Evolutionary conservation across 768 basidiomycete species (phyloP).

Genomic region (Psilocybe cubensis): DNA sequence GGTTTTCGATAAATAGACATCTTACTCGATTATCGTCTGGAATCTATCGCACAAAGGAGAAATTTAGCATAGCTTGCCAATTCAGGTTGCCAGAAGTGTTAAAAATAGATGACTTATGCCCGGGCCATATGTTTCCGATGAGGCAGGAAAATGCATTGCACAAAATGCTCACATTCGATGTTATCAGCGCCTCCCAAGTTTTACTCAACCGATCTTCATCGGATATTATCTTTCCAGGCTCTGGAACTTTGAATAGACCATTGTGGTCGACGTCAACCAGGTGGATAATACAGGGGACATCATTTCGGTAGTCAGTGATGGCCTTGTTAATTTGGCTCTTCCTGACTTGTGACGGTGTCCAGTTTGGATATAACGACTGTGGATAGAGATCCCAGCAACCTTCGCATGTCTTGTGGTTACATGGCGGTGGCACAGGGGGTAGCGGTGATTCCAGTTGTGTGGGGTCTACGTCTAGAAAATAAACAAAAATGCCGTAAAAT

Average conservation of each 20-base stretch:
- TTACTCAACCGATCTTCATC: constrained; percentile 25
- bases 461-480: constrained; percentile 3
- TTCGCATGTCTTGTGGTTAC: constrained; percentile 6
- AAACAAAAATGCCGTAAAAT: neutral
- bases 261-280: constrained; percentile 42
- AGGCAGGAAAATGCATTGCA: neutral
- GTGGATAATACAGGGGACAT: constrained; percentile 34
- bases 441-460: constrained; percentile 5
- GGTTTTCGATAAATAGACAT: constrained; percentile 54
- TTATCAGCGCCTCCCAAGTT: constrained; percentile 43
- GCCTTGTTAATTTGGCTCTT: constrained; percentile 27
- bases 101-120: too few relatives aligned
- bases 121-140: neutral
- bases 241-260: constrained; percentile 37
- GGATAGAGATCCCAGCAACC: constrained; percentile 12
- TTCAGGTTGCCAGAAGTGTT: neutral
- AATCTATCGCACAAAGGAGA: constrained; percentile 22
- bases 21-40: constrained; percentile 45
- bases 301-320: constrained; percentile 32
- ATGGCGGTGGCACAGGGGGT: constrained; percentile 8
- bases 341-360: constrained; percentile 8
- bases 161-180: constrained; percentile 35
- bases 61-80: neutral
- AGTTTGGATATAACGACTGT: constrained; percentile 14
- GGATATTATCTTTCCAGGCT: constrained; percentile 27